A percentile compares a stretch with the other conserved stretches of the same genome.
Conservation (phyloP, 2,329 filamentous ascomycete genomes). For the Colletotrichum liaoningense region DNA sequence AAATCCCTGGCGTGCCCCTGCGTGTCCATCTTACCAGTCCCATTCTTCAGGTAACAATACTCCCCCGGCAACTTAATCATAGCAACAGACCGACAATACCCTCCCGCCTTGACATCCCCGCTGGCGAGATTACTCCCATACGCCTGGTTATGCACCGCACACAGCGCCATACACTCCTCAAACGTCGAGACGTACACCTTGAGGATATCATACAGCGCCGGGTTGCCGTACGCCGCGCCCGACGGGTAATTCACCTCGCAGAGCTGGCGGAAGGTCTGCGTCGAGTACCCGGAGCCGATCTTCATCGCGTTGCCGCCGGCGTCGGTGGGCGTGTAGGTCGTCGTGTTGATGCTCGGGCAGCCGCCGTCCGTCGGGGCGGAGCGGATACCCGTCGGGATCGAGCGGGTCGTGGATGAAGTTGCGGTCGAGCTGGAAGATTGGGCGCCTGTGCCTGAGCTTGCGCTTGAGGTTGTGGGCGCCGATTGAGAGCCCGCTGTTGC, state of each 20-base stretch:
- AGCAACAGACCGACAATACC: slow-evolving; percentile 34
- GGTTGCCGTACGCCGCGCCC: slow-evolving; percentile 34
- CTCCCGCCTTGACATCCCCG: slow-evolving; percentile 7
- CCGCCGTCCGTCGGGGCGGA: slow-evolving; percentile 37
- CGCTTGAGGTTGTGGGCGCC: neutral
- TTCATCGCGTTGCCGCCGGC: slow-evolving; percentile 7
- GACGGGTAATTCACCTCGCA: slow-evolving; percentile 37
- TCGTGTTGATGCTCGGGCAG: slow-evolving; percentile 36
- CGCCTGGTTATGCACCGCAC: slow-evolving; percentile 33
- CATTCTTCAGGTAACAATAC: slow-evolving; percentile 40
- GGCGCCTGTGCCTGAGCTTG: neutral
- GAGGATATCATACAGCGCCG: slow-evolving; percentile 35
- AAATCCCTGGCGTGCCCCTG: slow-evolving; percentile 17
- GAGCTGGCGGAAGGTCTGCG: slow-evolving; percentile 33
- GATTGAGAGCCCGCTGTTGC: neutral
- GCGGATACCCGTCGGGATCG: neutral
- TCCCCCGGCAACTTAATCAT: slow-evolving; percentile 37
- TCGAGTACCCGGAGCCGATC: neutral
- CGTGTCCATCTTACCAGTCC: slow-evolving; percentile 35
- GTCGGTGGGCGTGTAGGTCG: slow-evolving; percentile 33
- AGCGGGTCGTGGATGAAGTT: neutral
- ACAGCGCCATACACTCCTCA: slow-evolving; percentile 37
- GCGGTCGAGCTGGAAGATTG: neutral
- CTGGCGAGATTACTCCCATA: slow-evolving; percentile 14
- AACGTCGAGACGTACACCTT: slow-evolving; percentile 37